A percentile compares a stretch with the other conserved stretches of the same genome.
phyloP scores from a whole-genome alignment of 2,329 filamentous ascomycete species.

The Madurella mycetomatis region DNA sequence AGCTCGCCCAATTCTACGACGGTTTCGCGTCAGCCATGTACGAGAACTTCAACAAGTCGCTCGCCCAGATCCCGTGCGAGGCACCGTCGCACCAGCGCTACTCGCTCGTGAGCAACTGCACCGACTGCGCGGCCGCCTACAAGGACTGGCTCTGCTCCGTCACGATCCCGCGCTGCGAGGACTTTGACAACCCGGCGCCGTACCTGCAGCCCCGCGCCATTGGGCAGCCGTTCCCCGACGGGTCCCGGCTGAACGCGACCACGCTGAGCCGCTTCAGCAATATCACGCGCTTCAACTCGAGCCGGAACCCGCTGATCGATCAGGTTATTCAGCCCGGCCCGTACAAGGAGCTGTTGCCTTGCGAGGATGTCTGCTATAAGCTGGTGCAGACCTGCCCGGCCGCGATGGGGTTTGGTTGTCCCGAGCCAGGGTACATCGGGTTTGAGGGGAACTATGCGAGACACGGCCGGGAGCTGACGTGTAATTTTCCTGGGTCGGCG shows the following conservation, averaged over 20 bases:
- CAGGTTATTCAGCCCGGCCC: slow-evolving; percentile 69
- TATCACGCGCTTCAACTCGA: slow-evolving; percentile 46
- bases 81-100: slow-evolving; percentile 69
- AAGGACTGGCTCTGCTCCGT: slow-evolving; percentile 95
- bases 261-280: slow-evolving; percentile 28
- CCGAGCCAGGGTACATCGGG: slow-evolving; percentile 40
- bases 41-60: slow-evolving; percentile 71
- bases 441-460: slow-evolving; percentile 46
- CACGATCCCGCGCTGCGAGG: slow-evolving; percentile 85
- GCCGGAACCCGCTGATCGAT: slow-evolving; percentile 72
- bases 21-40: slow-evolving; percentile 65
- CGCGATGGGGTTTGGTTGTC: slow-evolving; percentile 70
- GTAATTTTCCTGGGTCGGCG: slow-evolving; percentile 59
- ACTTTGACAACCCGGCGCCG: slow-evolving; percentile 55
- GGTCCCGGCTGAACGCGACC: slow-evolving; percentile 44
- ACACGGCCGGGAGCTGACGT: slow-evolving; percentile 36
- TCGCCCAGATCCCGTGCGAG: slow-evolving; percentile 83
- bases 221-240: slow-evolving; percentile 65
- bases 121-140: slow-evolving; percentile 74
- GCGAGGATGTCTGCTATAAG: slow-evolving; percentile 80
- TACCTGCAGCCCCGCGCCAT: slow-evolving; percentile 69
- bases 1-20: slow-evolving; percentile 73
- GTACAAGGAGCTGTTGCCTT: slow-evolving; percentile 90
- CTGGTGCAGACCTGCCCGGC: slow-evolving; percentile 83
- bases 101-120: slow-evolving; percentile 73